Conservation (phyloP, 495 filamentous ascomycete genomes). For the Podospora sp. region DNA sequence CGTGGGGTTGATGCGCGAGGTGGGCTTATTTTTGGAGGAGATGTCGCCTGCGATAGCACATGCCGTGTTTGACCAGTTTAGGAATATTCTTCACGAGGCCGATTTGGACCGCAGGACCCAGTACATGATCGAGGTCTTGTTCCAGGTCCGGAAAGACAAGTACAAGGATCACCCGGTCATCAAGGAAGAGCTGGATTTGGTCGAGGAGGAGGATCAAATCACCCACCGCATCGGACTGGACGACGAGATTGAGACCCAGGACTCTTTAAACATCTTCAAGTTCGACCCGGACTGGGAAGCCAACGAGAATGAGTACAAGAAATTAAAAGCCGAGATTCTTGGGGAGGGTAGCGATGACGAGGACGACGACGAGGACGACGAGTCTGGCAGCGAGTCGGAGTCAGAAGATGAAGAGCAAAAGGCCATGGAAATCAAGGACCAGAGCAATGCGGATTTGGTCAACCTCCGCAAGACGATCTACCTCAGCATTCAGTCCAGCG, state of each 20-base stretch:
- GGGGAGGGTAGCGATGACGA: conserved; percentile 84
- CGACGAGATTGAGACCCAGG: conserved; percentile 79
- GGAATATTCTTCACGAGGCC: conserved; percentile 91
- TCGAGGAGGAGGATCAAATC: conserved; percentile 97
- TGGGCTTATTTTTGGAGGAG: conserved; percentile 91
- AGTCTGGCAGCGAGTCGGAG: conserved; percentile 78
- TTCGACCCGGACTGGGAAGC: conserved; percentile 87
- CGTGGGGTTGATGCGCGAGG: conserved; percentile 85
- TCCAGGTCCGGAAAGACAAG: conserved; percentile 92
- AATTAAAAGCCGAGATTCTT: conserved; percentile 88
- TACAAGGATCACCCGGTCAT: conserved; percentile 94
- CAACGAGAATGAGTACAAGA: conserved; percentile 87
- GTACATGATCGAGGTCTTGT: conserved; percentile 98
- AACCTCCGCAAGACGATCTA: conserved; percentile 94
- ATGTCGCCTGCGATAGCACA: conserved; percentile 84
- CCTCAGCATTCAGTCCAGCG: conserved; percentile 92
- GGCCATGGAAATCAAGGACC: conserved; percentile 92
- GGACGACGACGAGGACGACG: conserved; percentile 69
- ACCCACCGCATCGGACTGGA: conserved; percentile 80
- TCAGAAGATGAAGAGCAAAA: conserved; percentile 70
- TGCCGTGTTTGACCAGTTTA: conserved; percentile 92
- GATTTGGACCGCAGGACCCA: conserved; percentile 95
- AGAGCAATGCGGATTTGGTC: conserved; percentile 92
- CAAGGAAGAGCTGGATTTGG: conserved; percentile 89
- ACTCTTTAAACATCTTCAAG: conserved; percentile 93